A percentile compares a stretch with the other conserved stretches of the same genome.
phyloP scores from a whole-genome alignment of 1,284 basidiomycete species.

The Chondrostereum purpureum region DNA sequence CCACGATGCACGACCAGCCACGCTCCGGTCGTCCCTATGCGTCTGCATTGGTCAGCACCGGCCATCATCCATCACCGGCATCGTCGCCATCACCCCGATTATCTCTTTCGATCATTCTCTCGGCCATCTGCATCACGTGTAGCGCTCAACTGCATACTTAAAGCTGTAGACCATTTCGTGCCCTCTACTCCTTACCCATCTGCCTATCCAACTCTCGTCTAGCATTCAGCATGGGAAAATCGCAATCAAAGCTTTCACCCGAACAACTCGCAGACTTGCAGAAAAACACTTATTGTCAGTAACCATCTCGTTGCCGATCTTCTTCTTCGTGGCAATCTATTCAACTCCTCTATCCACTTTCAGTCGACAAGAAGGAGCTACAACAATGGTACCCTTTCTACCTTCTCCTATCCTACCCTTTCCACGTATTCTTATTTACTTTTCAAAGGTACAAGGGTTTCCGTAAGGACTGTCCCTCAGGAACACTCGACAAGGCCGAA shows the following conservation, averaged over 20 bases:
- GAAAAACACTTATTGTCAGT: conserved; percentile 97
- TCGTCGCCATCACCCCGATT: no score
- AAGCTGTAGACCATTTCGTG: neutral
- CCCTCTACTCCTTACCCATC: no score
- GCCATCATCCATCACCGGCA: no score
- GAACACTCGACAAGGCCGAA: conserved; percentile 92
- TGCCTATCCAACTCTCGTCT: neutral
- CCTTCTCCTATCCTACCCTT: conserved; percentile 22
- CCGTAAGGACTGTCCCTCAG: conserved; percentile 97
- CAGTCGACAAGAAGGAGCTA: conserved; percentile 99
- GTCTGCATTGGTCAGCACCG: no score
- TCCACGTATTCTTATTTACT: conserved; percentile 10
- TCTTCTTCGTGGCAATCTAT: conserved; percentile 14
- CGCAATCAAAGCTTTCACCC: conserved; percentile 91
- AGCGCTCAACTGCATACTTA: neutral
- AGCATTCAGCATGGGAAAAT: conserved; percentile 76
- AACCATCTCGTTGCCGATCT: conserved; percentile 12
- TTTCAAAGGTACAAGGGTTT: conserved; percentile 91
- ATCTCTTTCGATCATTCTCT: no score
- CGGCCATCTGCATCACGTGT: conserved; percentile 3
- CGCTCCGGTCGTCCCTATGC: no score
- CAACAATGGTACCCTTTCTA: conserved; percentile 79
- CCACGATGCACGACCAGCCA: no score
- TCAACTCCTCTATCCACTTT: conserved; percentile 14
- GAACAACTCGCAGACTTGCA: conserved; percentile 95